phyloP scores from a whole-genome alignment of 192 early-diverging fungal species.

The Obelidium mucronatum region DNA sequence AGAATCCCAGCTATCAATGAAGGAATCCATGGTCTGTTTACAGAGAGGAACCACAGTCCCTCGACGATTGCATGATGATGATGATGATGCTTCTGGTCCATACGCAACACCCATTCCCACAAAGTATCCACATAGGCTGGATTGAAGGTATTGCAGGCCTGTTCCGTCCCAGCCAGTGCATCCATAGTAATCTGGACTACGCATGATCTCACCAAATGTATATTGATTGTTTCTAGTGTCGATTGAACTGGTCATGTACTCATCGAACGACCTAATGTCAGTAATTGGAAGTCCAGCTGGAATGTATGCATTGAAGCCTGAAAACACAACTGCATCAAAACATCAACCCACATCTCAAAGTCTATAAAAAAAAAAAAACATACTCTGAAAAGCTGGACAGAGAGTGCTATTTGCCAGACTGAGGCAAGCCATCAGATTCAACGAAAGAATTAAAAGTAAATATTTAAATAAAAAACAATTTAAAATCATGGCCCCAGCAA shows the following conservation, averaged over 20 bases:
- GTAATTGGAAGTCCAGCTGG: neutral
- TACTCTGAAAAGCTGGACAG: neutral
- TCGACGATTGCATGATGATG: neutral
- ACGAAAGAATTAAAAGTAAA: too few species aligned
- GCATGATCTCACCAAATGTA: neutral
- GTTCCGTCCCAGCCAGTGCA: conserved; percentile 11
- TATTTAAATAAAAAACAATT: neutral
- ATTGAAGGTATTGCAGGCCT: conserved; percentile 4
- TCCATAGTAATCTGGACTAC: neutral
- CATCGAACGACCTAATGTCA: neutral
- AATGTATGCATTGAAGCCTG: conserved; percentile 1
- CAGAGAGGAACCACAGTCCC: conserved; percentile 2
- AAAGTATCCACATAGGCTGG: neutral
- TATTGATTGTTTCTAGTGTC: neutral
- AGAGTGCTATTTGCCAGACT: neutral
- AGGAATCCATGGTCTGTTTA: neutral
- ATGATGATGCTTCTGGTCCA: neutral
- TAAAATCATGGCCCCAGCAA: neutral
- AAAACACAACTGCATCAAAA: too few species aligned
- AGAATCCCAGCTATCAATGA: neutral
- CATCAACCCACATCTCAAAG: too few species aligned
- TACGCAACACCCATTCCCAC: neutral
- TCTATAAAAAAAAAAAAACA: too few species aligned
- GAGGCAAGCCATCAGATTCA: conserved; percentile 4
- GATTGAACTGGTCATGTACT: neutral